Evolutionary conservation across 768 basidiomycete genomes (phyloP).

Genomic region (Roridomyces roridus): DNA sequence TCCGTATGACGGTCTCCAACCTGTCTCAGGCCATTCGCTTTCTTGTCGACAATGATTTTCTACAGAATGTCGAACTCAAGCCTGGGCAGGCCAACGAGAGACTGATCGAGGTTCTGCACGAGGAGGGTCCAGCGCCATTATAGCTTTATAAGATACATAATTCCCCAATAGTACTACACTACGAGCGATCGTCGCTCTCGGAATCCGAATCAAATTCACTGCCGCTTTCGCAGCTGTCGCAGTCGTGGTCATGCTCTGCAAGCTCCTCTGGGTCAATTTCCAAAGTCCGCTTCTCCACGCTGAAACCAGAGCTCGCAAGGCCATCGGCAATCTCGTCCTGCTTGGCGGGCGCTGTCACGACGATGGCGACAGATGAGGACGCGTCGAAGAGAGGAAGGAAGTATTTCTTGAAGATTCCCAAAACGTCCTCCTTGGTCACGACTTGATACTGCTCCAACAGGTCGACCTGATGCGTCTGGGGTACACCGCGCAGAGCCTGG

Average conservation of each 20-base stretch:
- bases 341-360: constrained; percentile 85
- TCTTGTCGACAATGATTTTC: constrained; percentile 88
- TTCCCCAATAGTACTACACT: constrained; percentile 8
- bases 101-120: constrained; percentile 64
- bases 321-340: constrained; percentile 71
- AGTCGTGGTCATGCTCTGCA: constrained; percentile 42
- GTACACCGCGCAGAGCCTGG: constrained; percentile 87
- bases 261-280: constrained; percentile 63
- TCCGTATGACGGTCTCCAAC: constrained; percentile 87
- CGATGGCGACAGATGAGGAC: constrained; percentile 75
- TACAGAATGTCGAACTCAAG: constrained; percentile 77
- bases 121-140: constrained; percentile 14
- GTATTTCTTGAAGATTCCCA: constrained; percentile 70
- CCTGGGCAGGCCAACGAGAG: constrained; percentile 76
- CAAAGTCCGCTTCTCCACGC: constrained; percentile 75
- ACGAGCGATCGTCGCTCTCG: constrained; percentile 22
- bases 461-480: constrained; percentile 56
- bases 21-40: constrained; percentile 93
- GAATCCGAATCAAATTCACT: constrained; percentile 32
- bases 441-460: constrained; percentile 48
- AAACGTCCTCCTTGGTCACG: constrained; percentile 80
- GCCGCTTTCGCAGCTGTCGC: constrained; percentile 41
- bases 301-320: constrained; percentile 73
- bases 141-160: constrained; percentile 11
- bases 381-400: constrained; percentile 88